Conservation (phyloP, 176 grass and related monocot species). For the Triticum dicoccoides region DNA sequence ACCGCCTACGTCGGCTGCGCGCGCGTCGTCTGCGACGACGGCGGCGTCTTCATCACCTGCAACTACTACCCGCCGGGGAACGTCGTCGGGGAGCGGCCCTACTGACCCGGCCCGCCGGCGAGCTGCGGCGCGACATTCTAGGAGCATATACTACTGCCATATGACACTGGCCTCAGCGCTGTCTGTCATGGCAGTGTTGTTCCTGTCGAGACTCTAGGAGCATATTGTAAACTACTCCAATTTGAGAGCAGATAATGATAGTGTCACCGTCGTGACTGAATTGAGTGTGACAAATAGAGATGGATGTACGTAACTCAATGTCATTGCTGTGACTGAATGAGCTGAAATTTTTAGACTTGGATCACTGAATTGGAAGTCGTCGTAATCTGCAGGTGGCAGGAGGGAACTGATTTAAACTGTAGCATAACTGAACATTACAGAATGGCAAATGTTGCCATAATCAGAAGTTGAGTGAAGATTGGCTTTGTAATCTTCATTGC, state of each 20-base stretch:
- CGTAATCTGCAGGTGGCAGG: no score
- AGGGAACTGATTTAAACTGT: no score
- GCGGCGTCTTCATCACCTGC: slow-evolving; percentile 67
- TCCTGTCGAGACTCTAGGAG: neutral
- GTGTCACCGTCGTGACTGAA: neutral
- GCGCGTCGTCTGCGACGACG: slow-evolving; percentile 41
- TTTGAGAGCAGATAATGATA: neutral
- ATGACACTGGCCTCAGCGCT: no score
- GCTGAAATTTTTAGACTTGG: no score
- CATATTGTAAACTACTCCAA: neutral
- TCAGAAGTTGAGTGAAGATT: no score
- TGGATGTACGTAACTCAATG: neutral
- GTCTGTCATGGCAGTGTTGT: neutral
- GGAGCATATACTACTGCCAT: neutral
- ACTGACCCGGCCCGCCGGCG: neutral
- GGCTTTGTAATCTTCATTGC: no score
- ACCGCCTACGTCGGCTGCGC: slow-evolving; percentile 52
- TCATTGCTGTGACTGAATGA: no score
- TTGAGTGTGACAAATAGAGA: neutral
- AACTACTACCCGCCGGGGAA: slow-evolving; percentile 75
- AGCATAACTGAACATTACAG: no score
- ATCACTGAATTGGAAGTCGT: no score
- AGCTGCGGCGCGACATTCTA: neutral
- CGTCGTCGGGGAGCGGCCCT: slow-evolving; percentile 55
- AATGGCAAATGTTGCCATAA: no score